Evolutionary conservation across 345 rosid species (phyloP).

Genomic region (Streptanthus diversifolius): DNA sequence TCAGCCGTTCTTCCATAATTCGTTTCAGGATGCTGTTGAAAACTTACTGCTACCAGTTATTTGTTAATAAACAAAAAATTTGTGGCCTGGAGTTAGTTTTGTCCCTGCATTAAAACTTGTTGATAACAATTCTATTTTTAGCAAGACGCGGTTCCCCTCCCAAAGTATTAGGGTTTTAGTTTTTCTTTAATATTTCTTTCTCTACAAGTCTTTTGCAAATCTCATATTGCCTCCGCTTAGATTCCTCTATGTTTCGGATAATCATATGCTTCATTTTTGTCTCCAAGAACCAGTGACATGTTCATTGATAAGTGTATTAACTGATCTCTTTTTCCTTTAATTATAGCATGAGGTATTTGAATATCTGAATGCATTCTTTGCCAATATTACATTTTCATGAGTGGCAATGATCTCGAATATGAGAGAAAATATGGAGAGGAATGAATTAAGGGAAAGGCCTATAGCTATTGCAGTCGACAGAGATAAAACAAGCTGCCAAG

Average conservation of each 20-base stretch:
- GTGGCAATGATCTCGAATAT: slow-evolving; percentile 19
- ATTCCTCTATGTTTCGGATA: neutral
- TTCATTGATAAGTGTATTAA: neutral
- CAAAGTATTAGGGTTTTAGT: neutral
- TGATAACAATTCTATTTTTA: slow-evolving; percentile 25
- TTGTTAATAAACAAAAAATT: slow-evolving; percentile 7
- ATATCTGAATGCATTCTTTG: neutral
- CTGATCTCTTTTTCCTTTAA: neutral
- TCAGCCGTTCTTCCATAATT: neutral
- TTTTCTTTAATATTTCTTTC: neutral
- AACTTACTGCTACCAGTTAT: slow-evolving; percentile 4
- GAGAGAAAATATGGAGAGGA: slow-evolving; percentile 30
- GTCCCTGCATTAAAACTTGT: slow-evolving; percentile 13
- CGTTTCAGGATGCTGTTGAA: slow-evolving; percentile 9
- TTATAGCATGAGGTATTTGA: neutral
- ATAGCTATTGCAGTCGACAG: slow-evolving; percentile 46
- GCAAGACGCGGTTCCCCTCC: slow-evolving; percentile 13
- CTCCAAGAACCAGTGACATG: slow-evolving; percentile 5
- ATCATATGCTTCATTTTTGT: neutral
- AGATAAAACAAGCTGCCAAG: slow-evolving; percentile 42
- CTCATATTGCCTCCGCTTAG: slow-evolving; percentile 11
- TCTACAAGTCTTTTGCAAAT: slow-evolving; percentile 3
- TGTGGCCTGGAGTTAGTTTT: slow-evolving; percentile 28
- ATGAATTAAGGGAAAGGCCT: slow-evolving; percentile 26
- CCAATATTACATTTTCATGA: neutral